Evolutionary conservation across 2,329 filamentous ascomycete genomes (phyloP), one percentile per base, ranked within the genome.

Genomic region (Rhynchosporium agropyri): DNA sequence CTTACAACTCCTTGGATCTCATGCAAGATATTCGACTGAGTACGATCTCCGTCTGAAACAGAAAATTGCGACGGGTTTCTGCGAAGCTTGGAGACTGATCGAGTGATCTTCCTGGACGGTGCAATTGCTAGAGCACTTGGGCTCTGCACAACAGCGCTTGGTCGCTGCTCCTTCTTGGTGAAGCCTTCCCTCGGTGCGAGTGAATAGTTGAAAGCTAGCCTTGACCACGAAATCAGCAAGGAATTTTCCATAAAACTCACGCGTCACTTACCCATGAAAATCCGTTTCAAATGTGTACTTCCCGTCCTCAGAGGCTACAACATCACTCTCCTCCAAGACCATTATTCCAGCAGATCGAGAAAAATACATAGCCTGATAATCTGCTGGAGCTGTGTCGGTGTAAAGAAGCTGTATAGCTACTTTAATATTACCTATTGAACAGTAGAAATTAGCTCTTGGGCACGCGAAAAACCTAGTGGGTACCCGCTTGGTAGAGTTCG

Each of bases 291-390:
- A 31, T n/a, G 31, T 51, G 20, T 54, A 42, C n/a, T 42, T 54
- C 12, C 7, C 4, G 7, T 40, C 9, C 36, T 20, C 33, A 26
- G 15, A 7, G 8, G n/a, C 31, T 26, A 7, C n/a, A 15, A 10
- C 28, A 7, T 54, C 20, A 15, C 26, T 46, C n/a, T 54, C 36
- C 8, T 42, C 40, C 13, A 20, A 20, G 20, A 20, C 20, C 20
- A 20, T 42, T 26, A 36, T 42, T 38, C 51, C 51, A 54, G 9
- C 5, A 10, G 7, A 26, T 28, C 29, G 58, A 28, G 51, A 28
- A 12, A 60, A 60, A 29, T 26, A 20, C 33, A 29, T 20, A 43
- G 58, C 46, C 36, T 60, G 26, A 40, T 60, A 60, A 10, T 60
- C 58, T 20, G 28, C 8, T 8, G 58, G 58, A 15, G 58, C 53